Evolutionary conservation across 768 basidiomycete genomes (phyloP).

Genomic region (Auricularia heimuer): DNA sequence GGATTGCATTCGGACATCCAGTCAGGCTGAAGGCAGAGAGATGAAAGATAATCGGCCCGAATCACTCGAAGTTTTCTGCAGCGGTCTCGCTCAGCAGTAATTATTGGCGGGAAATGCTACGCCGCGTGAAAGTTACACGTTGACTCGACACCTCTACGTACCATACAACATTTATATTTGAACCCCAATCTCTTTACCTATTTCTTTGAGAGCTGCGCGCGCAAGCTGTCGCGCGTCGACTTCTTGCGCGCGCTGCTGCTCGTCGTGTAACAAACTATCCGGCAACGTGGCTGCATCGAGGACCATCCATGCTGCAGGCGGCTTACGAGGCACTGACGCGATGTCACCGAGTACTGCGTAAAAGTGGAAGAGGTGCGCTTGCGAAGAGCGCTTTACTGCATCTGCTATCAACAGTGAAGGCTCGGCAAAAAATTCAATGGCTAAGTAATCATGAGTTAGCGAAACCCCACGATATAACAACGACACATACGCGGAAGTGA

Average conservation of each 20-base stretch:
- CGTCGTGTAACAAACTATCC: not conserved
- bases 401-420: constrained; percentile 55
- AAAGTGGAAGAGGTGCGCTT: constrained; percentile 84
- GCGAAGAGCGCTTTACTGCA: constrained; percentile 60
- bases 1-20: no score
- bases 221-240: constrained; percentile 60
- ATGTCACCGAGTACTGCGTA: constrained; percentile 74
- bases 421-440: constrained; percentile 34
- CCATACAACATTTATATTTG: not conserved
- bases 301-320: constrained; percentile 53
- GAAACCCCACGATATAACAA: not conserved
- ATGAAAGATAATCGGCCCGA: no score
- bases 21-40: no score
- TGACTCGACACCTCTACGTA: not conserved
- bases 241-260: constrained; percentile 28
- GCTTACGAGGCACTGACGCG: constrained; percentile 55
- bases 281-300: not conserved
- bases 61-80: no score
- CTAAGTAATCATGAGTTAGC: constrained; percentile 12
- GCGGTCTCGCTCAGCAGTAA: no score
- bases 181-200: constrained; percentile 31
- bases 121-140: no score
- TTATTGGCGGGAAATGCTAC: no score
- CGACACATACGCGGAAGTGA: constrained; percentile 47
- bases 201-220: constrained; percentile 52